Evolutionary conservation across 108 stramenopile species (phyloP).

Genomic region (Ochromonas danica): DNA sequence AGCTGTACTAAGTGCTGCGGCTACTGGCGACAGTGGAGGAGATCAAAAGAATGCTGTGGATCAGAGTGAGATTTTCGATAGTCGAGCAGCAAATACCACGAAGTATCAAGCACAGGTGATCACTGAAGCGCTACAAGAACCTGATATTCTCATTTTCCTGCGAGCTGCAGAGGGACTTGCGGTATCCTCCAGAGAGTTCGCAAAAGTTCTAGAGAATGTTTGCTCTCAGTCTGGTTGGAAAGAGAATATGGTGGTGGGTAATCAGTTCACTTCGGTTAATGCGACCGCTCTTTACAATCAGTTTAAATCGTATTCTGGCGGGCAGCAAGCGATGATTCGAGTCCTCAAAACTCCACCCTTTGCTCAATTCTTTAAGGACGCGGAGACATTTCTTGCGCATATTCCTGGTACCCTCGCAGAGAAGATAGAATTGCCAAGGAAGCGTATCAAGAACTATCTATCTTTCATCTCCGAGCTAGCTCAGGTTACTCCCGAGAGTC

Average conservation of each 20-base stretch:
- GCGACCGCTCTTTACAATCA: slow-evolving; percentile 6
- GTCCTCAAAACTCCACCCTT: slow-evolving; percentile 1
- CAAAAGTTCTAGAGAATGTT: not conserved
- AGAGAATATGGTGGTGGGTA: slow-evolving; percentile 6
- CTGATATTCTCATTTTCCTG: not conserved
- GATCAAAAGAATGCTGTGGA: not conserved
- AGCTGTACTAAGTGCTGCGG: not conserved
- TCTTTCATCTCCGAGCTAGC: not conserved
- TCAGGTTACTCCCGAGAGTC: not conserved
- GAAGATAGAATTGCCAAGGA: not conserved
- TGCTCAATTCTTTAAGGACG: slow-evolving; percentile 23
- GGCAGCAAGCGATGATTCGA: slow-evolving; percentile 20
- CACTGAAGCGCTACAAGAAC: slow-evolving; percentile 14
- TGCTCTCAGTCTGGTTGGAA: not conserved
- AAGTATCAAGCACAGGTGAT: slow-evolving; percentile 11
- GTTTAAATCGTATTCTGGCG: slow-evolving; percentile 6
- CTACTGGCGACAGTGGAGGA: not conserved
- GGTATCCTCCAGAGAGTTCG: slow-evolving; percentile 5
- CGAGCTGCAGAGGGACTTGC: slow-evolving; percentile 1
- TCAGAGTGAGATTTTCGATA: not conserved
- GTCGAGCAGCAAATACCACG: not conserved
- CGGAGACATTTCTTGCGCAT: not conserved
- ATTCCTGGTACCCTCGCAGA: slow-evolving; percentile 20
- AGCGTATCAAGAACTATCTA: not conserved
- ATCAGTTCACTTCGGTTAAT: not conserved